Base-by-base conservation (phyloP, 352 stramenopile genomes). In the Blastocystis sp. region DNA sequence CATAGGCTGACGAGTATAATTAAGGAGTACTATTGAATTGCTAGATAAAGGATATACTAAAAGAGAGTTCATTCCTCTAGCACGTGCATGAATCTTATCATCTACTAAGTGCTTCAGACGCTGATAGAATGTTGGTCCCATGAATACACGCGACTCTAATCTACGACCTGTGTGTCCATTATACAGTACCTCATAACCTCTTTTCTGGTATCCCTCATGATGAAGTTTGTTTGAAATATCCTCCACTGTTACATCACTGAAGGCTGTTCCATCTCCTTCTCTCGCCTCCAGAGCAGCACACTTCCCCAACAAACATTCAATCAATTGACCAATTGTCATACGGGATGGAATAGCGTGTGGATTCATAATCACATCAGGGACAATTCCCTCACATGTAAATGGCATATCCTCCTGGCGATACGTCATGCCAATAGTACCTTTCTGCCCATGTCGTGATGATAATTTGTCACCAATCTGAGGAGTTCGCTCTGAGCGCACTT, bases 271-370 rank as follows among this genome's bases (percentile, higher is more conserved):
- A 92, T 99, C 97, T 89, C 96, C 96, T 92, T 99, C 96, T 69
- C 97, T 95, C 87, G 96, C 97, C 68, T 97, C 96, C 81, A 98
- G 95, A 19, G 96, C 96, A 30, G 93, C 97, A 69, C 98, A 95
- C 93, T 99, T 99, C 58, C 96, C 96, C 2, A 99, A 91, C 35
- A 99, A 91, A 95, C 96, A 99, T 92, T 99, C 98, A 91, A 99
- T 97, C 89, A 99, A 93, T 92, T 99, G 96, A 27, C 96, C 98
- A 90, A 99, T 98, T 53, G 98, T 99, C 98, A 99, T 99, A 94
- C 98, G 97, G 69, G 95, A 98, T 70, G 98, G 98, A 95, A 99
- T 99, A 89, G 96, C 97, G 93, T 99, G 98, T 17, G 98, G 97
- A 92, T 99, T 99, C 44, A 99, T 96, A 91, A 99, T 98, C 88